Conservation (phyloP, 2,329 filamentous ascomycete species). For the Neoscytalidium dimidiatum region DNA sequence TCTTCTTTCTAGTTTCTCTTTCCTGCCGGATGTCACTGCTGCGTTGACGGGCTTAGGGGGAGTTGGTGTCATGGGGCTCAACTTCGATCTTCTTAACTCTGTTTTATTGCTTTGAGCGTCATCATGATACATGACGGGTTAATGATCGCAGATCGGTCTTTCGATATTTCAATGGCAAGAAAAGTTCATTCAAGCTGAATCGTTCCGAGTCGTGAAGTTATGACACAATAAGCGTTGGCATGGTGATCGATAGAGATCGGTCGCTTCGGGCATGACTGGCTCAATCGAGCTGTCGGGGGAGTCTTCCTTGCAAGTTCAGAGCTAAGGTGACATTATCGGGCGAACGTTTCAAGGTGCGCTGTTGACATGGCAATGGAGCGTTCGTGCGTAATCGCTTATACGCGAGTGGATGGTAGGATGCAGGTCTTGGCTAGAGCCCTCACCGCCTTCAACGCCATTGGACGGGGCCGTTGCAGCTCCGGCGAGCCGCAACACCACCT, state of each 20-base stretch:
- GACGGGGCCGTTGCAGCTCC: neutral
- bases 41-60: neutral
- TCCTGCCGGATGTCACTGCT: neutral
- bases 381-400: neutral
- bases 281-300: neutral
- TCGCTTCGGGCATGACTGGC: neutral
- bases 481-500: constrained; percentile 2
- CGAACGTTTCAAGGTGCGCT: neutral
- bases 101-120: constrained; percentile 11
- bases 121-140: constrained; percentile 17
- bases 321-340: neutral
- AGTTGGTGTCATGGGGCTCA: neutral
- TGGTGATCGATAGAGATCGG: neutral
- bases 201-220: neutral
- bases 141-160: constrained; percentile 2
- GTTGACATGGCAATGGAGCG: neutral
- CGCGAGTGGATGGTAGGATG: neutral
- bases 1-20: neutral
- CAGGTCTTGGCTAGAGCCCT: neutral
- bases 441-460: neutral
- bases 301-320: no score
- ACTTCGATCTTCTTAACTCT: constrained; percentile 3
- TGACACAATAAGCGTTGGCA: neutral
- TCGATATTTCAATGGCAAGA: constrained; percentile 10
- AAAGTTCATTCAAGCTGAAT: neutral